Conservation (phyloP, 345 rosid genomes). For the Rhizophora mangle region DNA sequence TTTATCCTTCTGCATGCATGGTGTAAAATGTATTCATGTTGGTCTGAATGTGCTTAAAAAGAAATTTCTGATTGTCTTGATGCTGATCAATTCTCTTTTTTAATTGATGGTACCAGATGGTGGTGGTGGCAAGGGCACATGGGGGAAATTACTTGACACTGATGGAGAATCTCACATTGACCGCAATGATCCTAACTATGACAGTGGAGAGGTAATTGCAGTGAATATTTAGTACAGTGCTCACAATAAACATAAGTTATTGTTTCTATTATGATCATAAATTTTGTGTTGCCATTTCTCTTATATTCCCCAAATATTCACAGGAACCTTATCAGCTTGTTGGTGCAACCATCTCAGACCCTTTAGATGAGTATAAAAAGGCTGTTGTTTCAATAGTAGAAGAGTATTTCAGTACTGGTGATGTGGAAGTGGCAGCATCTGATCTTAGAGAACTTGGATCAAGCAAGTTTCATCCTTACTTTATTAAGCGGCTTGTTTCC, state of each 20-base stretch:
- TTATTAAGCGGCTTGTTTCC: slow-evolving; percentile 87
- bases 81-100: slow-evolving; percentile 13
- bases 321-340: slow-evolving; percentile 90
- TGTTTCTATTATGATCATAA: not conserved
- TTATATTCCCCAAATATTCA: slow-evolving; percentile 4
- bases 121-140: slow-evolving; percentile 96
- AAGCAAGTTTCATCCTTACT: slow-evolving; percentile 81
- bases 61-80: not conserved
- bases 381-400: slow-evolving; percentile 79
- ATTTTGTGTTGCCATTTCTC: slow-evolving; percentile 12
- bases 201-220: slow-evolving; percentile 88
- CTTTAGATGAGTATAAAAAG: slow-evolving; percentile 90
- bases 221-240: too few relatives aligned
- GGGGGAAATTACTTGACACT: slow-evolving; percentile 96
- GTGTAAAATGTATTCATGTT: not conserved
- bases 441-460: slow-evolving; percentile 95
- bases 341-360: slow-evolving; percentile 79
- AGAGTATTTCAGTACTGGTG: slow-evolving; percentile 90
- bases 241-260: too few relatives aligned
- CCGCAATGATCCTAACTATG: slow-evolving; percentile 94
- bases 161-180: slow-evolving; percentile 66
- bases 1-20: not conserved
- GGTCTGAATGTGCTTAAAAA: not conserved
- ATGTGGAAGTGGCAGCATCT: slow-evolving; percentile 86
- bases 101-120: slow-evolving; percentile 55